Conservation (phyloP, 495 filamentous ascomycete genomes). For the Daldinia loculata region DNA sequence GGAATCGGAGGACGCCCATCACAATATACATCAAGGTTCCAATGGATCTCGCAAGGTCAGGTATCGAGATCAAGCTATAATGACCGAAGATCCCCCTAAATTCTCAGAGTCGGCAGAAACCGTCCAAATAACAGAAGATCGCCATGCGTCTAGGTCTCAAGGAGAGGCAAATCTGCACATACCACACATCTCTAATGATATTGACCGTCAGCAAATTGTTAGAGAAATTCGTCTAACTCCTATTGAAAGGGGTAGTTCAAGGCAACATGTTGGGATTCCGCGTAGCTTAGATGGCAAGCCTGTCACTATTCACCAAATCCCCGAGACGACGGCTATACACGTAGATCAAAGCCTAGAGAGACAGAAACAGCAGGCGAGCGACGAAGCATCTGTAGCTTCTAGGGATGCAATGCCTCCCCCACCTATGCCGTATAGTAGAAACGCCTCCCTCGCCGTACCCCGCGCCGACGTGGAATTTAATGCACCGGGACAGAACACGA, state of each 20-base stretch:
- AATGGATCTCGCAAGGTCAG: constrained; percentile 8
- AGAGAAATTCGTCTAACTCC: constrained; percentile 9
- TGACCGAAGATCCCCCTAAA: constrained; percentile 26
- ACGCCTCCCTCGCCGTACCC: not conserved
- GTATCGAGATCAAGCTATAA: constrained; percentile 38
- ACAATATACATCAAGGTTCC: not conserved
- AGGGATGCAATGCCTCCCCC: constrained; percentile 46
- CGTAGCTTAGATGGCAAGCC: not conserved
- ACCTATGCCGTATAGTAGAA: constrained; percentile 24
- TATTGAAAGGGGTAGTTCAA: not conserved
- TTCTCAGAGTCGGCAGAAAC: not conserved
- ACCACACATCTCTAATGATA: not conserved
- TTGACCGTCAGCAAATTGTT: constrained; percentile 21
- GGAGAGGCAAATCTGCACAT: not conserved
- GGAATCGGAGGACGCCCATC: not conserved
- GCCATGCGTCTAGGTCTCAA: not conserved
- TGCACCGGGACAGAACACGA: not conserved
- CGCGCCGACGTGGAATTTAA: constrained; percentile 1
- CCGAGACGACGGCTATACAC: not conserved
- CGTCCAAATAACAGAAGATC: constrained; percentile 1
- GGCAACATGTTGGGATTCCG: not conserved
- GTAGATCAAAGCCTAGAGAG: not conserved
- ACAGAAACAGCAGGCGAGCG: constrained; percentile 1
- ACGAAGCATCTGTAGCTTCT: constrained; percentile 28
- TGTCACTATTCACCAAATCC: not conserved